Conservation (phyloP, 2,329 filamentous ascomycete genomes). For the Epichloe typhina region DNA sequence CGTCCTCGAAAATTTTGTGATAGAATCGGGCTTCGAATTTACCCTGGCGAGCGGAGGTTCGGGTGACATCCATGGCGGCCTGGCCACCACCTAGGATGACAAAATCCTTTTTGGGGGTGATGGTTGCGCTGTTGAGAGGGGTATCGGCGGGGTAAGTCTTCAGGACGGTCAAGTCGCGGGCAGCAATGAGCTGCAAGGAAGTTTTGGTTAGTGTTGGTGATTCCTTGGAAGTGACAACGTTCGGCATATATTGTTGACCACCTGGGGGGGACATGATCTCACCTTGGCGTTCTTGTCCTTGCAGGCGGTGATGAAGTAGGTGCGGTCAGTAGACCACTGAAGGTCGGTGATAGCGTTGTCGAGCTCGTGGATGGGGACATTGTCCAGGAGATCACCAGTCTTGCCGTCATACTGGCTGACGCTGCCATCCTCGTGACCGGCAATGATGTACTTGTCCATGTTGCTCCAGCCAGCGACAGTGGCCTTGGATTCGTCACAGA, state of each 20-base stretch:
- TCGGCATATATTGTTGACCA: too few species aligned
- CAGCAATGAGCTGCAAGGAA: constrained; percentile 54
- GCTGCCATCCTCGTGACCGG: constrained; percentile 91
- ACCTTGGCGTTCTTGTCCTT: constrained; percentile 97
- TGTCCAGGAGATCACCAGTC: constrained; percentile 71
- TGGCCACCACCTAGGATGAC: constrained; percentile 97
- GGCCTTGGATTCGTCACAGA: constrained; percentile 91
- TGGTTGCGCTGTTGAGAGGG: constrained; percentile 87
- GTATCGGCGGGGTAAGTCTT: constrained; percentile 91
- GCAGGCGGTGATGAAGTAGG: constrained; percentile 95
- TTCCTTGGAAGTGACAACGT: too few species aligned
- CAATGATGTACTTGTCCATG: constrained; percentile 89
- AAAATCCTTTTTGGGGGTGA: constrained; percentile 92
- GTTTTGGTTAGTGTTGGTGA: too few species aligned
- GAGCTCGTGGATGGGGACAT: constrained; percentile 74
- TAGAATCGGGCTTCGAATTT: constrained; percentile 99
- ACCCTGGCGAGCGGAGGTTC: constrained; percentile 83
- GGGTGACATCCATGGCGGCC: constrained; percentile 97
- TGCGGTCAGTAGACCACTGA: constrained; percentile 86
- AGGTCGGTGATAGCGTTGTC: constrained; percentile 78
- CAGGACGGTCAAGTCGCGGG: constrained; percentile 75
- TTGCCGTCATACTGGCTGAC: constrained; percentile 87
- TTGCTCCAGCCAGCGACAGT: constrained; percentile 97
- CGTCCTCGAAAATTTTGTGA: constrained; percentile 99
- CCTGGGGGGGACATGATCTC: constrained; percentile 11